These are phyloP conservation scores for Plasmodium billcollinsi DNA, from an alignment of 169 alveolate genomes.

Conservation along the genomic window DNA sequence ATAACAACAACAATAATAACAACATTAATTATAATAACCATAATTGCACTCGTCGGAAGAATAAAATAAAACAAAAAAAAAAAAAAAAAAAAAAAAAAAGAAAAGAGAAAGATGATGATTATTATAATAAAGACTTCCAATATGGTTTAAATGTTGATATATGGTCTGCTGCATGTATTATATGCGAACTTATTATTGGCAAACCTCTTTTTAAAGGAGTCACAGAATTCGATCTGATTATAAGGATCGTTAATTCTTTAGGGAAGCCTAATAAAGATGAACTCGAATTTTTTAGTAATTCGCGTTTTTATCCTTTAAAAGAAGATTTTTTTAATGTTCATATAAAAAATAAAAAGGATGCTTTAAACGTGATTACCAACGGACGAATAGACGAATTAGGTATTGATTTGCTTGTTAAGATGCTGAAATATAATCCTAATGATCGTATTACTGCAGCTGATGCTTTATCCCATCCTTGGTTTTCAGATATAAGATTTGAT, in stretches of 20 bases:
- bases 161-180: slow-evolving; percentile 93
- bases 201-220: slow-evolving; percentile 92
- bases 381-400: slow-evolving; percentile 85
- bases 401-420: slow-evolving; percentile 91
- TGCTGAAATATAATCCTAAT: slow-evolving; percentile 95
- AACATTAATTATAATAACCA: too few relatives aligned
- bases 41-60: too few relatives aligned
- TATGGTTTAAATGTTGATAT: slow-evolving; percentile 90
- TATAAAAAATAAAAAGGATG: slow-evolving; percentile 79
- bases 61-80: background rate
- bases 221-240: slow-evolving; percentile 88
- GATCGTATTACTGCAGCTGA: slow-evolving; percentile 96
- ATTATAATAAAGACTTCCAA: slow-evolving; percentile 43
- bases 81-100: slow-evolving; percentile 21
- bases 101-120: slow-evolving; percentile 21
- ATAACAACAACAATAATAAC: too few relatives aligned
- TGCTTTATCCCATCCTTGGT: slow-evolving; percentile 96
- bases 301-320: slow-evolving; percentile 85
- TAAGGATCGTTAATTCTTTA: slow-evolving; percentile 87
- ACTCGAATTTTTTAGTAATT: slow-evolving; percentile 86
- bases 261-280: slow-evolving; percentile 91
- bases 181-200: slow-evolving; percentile 91
- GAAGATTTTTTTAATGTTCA: slow-evolving; percentile 82
- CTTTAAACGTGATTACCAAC: slow-evolving; percentile 78
- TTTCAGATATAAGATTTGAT: slow-evolving; percentile 87